Conservation (phyloP, 2,329 filamentous ascomycete species). For the Chaetothyriales sp. region DNA sequence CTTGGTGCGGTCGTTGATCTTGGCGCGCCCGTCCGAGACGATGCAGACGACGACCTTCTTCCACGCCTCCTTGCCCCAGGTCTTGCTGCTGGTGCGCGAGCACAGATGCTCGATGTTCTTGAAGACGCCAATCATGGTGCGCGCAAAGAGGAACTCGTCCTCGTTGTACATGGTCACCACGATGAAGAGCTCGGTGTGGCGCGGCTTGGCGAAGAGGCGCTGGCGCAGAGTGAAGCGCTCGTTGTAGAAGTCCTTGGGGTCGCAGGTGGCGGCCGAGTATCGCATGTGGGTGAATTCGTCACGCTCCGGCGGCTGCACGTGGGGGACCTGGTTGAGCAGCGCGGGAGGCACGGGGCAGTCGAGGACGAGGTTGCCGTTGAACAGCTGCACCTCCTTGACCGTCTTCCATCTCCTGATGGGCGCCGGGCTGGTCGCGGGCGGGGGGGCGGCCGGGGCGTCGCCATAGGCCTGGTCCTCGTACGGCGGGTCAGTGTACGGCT, state of each 20-base stretch:
- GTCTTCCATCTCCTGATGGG: slow-evolving; percentile 88
- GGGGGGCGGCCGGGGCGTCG: slow-evolving; percentile 25
- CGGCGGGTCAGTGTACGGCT: not conserved
- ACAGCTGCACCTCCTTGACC: slow-evolving; percentile 94
- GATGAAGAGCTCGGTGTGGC: slow-evolving; percentile 91
- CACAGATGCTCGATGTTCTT: slow-evolving; percentile 99
- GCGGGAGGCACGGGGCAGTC: slow-evolving; percentile 90
- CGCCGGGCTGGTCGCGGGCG: slow-evolving; percentile 36
- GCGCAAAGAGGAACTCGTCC: slow-evolving; percentile 86
- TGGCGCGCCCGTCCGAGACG: slow-evolving; percentile 89
- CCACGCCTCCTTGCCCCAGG: slow-evolving; percentile 97
- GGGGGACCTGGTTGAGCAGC: slow-evolving; percentile 73
- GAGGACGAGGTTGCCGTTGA: slow-evolving; percentile 89
- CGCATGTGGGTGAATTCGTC: slow-evolving; percentile 69
- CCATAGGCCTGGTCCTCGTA: slow-evolving; percentile 6
- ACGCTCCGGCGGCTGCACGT: slow-evolving; percentile 64
- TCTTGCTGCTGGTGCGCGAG: slow-evolving; percentile 80
- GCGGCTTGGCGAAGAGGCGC: slow-evolving; percentile 77
- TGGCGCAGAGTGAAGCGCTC: slow-evolving; percentile 86
- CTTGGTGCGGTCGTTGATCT: slow-evolving; percentile 86
- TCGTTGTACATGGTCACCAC: slow-evolving; percentile 99
- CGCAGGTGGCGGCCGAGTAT: slow-evolving; percentile 89
- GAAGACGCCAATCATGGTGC: slow-evolving; percentile 92
- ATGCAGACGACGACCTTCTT: slow-evolving; percentile 99
- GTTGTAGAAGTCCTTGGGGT: slow-evolving; percentile 74